Percentiles rank a stretch among this genome's conserved stretches.
Conservation (phyloP, 345 rosid species). For the Gossypium bickii region DNA sequence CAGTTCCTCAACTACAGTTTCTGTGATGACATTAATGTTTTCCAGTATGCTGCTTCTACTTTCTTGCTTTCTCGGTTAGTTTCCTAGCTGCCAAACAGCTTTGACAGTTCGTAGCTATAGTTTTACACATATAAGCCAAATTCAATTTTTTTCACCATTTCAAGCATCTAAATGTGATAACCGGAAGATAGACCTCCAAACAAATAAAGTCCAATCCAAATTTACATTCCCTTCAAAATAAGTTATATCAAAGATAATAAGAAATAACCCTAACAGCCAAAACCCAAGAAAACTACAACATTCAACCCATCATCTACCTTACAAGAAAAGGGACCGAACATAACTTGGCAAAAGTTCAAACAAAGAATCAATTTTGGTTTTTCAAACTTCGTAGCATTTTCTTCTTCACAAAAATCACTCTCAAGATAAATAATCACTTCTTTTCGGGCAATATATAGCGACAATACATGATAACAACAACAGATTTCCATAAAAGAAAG, state of each 20-base stretch:
- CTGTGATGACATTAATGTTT: too few relatives aligned
- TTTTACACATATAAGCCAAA: neutral
- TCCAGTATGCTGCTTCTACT: too few relatives aligned
- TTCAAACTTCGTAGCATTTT: neutral
- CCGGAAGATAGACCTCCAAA: neutral
- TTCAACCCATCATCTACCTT: neutral
- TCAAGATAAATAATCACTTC: neutral
- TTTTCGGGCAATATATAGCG: neutral
- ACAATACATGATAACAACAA: neutral
- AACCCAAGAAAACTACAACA: neutral
- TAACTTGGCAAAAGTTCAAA: neutral
- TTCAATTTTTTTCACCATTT: neutral
- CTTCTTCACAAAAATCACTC: neutral
- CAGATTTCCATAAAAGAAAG: neutral
- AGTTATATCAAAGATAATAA: neutral
- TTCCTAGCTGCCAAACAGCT: too few relatives aligned
- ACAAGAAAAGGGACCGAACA: neutral
- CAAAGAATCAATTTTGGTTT: neutral
- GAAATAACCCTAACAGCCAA: neutral
- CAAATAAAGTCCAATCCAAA: neutral
- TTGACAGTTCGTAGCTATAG: too few relatives aligned
- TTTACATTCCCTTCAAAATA: neutral
- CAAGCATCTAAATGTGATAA: neutral
- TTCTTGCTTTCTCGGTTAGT: too few relatives aligned
- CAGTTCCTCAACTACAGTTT: too few relatives aligned